Conservation (phyloP, 148 eudicot genomes). For the Drosera capensis region DNA sequence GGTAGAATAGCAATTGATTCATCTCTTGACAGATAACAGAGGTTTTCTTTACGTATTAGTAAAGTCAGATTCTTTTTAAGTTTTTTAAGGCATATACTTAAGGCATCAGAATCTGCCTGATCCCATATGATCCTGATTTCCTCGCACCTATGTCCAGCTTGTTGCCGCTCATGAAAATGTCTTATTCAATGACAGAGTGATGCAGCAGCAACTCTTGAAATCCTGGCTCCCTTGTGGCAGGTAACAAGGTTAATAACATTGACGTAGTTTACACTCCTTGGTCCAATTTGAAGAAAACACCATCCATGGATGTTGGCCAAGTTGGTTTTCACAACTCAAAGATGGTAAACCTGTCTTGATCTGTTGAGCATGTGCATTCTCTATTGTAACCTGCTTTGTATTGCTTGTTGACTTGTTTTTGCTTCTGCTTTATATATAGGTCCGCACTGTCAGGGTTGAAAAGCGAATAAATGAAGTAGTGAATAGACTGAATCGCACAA, state of each 20-base stretch:
- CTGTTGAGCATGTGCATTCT: neutral
- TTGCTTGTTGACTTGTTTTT: neutral
- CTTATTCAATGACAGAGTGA: neutral
- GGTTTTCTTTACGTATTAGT: no score
- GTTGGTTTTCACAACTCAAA: slow-evolving; percentile 77
- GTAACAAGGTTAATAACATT: slow-evolving; percentile 87
- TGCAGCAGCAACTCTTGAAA: neutral
- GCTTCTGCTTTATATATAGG: slow-evolving; percentile 18
- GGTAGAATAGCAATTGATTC: no score
- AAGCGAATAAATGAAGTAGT: slow-evolving; percentile 77
- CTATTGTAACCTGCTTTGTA: neutral
- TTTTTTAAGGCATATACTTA: no score
- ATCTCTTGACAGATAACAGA: no score
- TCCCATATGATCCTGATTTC: no score
- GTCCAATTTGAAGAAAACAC: slow-evolving; percentile 85
- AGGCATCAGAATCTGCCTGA: no score
- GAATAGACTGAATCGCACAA: slow-evolving; percentile 56
- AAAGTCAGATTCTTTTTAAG: no score
- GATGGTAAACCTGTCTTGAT: slow-evolving; percentile 30
- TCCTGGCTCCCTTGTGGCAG: slow-evolving; percentile 19
- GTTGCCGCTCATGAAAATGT: neutral
- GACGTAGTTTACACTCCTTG: slow-evolving; percentile 98
- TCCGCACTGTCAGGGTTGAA: slow-evolving; percentile 66
- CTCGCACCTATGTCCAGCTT: neutral
- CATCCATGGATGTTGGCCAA: slow-evolving; percentile 99